These are phyloP conservation scores for Pythium apleroticum DNA, from an alignment of 352 stramenopile species.

Conservation along the genomic window DNA sequence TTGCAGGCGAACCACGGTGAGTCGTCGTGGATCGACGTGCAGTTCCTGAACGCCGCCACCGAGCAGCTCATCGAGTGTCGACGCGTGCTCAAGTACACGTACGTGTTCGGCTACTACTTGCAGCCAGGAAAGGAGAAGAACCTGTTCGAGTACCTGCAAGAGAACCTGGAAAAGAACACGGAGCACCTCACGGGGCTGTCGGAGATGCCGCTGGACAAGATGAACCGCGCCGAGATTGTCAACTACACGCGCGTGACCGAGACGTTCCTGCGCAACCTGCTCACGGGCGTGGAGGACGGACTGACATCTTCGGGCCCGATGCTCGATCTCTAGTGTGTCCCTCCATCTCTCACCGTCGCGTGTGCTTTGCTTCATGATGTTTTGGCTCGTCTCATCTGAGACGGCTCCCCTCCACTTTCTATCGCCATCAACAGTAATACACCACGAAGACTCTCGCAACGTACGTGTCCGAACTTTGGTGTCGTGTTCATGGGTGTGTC, in stretches of 20 bases:
- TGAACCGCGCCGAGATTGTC: conserved; percentile 93
- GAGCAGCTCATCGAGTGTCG: conserved; percentile 97
- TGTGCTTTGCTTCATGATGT: background rate
- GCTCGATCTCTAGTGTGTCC: conserved; percentile 23
- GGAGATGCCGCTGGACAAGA: conserved; percentile 90
- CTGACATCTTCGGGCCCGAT: conserved; percentile 49
- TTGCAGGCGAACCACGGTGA: conserved; percentile 92
- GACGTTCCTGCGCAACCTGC: conserved; percentile 89
- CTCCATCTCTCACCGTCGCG: background rate
- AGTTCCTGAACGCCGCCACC: conserved; percentile 97
- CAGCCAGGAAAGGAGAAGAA: conserved; percentile 88
- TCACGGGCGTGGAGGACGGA: conserved; percentile 90
- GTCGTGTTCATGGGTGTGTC: background rate
- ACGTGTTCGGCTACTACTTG: conserved; percentile 96
- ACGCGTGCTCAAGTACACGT: conserved; percentile 99
- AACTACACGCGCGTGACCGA: conserved; percentile 95
- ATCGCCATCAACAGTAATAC: conserved; percentile 24
- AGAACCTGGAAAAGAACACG: conserved; percentile 94
- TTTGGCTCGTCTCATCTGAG: conserved; percentile 2
- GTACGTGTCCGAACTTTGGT: background rate
- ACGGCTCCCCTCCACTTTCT: background rate
- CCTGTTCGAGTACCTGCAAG: conserved; percentile 94
- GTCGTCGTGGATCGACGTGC: conserved; percentile 96
- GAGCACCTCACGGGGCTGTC: conserved; percentile 90
- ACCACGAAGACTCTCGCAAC: background rate